Evolutionary conservation across 2,329 filamentous ascomycete species (phyloP).

Genomic region (Epichloe coenophiala): DNA sequence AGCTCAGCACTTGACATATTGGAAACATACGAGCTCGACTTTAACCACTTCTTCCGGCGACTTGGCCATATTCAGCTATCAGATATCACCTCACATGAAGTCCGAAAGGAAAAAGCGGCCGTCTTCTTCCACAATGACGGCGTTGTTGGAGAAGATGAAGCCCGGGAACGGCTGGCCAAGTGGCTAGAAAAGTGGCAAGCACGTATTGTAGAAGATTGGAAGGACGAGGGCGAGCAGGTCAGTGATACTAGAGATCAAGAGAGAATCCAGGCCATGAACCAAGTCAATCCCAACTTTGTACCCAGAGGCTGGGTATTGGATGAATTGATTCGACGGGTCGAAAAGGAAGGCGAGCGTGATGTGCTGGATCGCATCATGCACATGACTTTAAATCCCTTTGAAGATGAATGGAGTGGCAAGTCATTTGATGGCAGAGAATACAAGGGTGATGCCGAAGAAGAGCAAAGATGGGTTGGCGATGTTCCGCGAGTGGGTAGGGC

Average conservation of each 20-base stretch:
- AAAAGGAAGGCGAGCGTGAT: conserved; percentile 69
- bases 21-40: conserved; percentile 74
- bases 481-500: conserved; percentile 65
- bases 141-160: conserved; percentile 46
- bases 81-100: conserved; percentile 51
- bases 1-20: conserved; percentile 72
- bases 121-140: conserved; percentile 74
- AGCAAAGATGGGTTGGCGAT: conserved; percentile 72
- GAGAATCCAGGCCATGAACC: conserved; percentile 62
- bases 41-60: conserved; percentile 84
- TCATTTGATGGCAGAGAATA: conserved; percentile 33
- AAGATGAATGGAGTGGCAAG: conserved; percentile 56
- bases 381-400: conserved; percentile 72
- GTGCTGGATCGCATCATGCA: conserved; percentile 68
- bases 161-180: conserved; percentile 50
- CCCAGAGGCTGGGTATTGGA: conserved; percentile 87
- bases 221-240: conserved; percentile 27
- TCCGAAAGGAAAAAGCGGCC: conserved; percentile 47
- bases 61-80: conserved; percentile 50
- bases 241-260: conserved; percentile 39
- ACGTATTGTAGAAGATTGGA: conserved; percentile 67
- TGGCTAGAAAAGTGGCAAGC: conserved; percentile 75
- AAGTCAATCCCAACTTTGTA: conserved; percentile 84
- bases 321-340: conserved; percentile 79
- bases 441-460: conserved; percentile 54